phyloP scores from a whole-genome alignment of 176 grass and related monocot species.

The Poa pratensis region DNA sequence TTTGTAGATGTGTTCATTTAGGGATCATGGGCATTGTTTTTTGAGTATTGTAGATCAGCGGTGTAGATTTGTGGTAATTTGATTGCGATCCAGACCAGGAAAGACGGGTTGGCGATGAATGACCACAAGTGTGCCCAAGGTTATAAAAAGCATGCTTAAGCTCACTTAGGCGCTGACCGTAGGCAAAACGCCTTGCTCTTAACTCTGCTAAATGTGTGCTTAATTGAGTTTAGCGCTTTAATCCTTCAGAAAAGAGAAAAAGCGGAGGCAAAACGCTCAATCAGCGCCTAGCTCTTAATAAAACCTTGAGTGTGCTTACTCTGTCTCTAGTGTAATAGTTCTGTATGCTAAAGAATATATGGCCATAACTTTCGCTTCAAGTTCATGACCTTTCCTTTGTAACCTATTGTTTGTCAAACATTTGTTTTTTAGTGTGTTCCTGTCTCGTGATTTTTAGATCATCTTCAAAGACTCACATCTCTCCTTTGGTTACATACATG shows the following conservation, averaged over 20 bases:
- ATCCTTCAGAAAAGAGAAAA: no score
- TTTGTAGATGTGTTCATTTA: neutral
- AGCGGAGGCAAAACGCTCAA: no score
- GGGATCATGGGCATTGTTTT: neutral
- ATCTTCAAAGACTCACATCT: neutral
- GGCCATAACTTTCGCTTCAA: neutral
- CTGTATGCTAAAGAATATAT: neutral
- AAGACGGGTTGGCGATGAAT: neutral
- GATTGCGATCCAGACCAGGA: neutral
- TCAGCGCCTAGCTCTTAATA: no score
- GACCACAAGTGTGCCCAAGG: neutral
- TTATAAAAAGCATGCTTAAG: no score
- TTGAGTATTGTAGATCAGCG: neutral
- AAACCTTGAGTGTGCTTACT: no score
- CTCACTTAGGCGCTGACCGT: no score
- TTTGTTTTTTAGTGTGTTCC: neutral
- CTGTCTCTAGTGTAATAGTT: no score
- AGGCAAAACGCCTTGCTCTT: no score
- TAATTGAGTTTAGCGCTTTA: no score
- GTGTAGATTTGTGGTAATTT: neutral
- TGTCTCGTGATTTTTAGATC: neutral
- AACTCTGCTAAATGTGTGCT: no score
- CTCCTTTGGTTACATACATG: neutral
- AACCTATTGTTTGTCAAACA: neutral
- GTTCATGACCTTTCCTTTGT: neutral